Evolutionary conservation across 1,139 yeast species (phyloP), one percentile per base, ranked within the genome.

Genomic region (Chernovozyma aurita): DNA sequence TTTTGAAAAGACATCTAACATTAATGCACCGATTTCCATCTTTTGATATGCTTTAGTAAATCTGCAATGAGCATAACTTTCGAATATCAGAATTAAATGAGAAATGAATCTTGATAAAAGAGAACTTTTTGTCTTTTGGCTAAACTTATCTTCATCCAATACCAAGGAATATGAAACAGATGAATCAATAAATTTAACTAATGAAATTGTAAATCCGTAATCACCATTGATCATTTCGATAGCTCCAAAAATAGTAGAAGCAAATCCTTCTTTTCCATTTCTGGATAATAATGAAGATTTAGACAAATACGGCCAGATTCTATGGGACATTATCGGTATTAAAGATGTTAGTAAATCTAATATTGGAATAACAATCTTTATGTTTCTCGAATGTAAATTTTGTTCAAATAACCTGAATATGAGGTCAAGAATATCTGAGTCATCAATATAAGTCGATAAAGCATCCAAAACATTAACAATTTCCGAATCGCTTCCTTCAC

Each of bases 241-340:
- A 3, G 90, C 73, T 3, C 92, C 90, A 38, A 86, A 66, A 7
- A 86, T 68, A 0, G 73, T 69, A 1, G 78, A 59, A 1, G 81
- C 78, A 35, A 79, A 61, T 0, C 94, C 92, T 35, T 85, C 87
- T 45, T 76, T 78, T 0, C 88, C 87, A 41, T 76, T 73, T 35
- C 72, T 70, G 13, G 83, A 79, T 3, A 86, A 62, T 20, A 87
- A 61, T 16, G 78, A 73, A 1, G 95, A 82, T 38, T 79, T 76
- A 14, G 80, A 73, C 14, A 88, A 58, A 49, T 80, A 85, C 0
- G 88, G 75, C 95, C 96, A 88, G 2, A 88, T 83, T 42, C 88
- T 65, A 43, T 74, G 72, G 0, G 95, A 76, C 32, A 70, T 72
- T 6, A 76, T 61, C 28, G 65, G 63, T 28, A 68, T 62, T 36